These are phyloP conservation scores for Fomitopsis schrenkii DNA, from an alignment of 1,284 basidiomycete species.

Conservation along the genomic window DNA sequence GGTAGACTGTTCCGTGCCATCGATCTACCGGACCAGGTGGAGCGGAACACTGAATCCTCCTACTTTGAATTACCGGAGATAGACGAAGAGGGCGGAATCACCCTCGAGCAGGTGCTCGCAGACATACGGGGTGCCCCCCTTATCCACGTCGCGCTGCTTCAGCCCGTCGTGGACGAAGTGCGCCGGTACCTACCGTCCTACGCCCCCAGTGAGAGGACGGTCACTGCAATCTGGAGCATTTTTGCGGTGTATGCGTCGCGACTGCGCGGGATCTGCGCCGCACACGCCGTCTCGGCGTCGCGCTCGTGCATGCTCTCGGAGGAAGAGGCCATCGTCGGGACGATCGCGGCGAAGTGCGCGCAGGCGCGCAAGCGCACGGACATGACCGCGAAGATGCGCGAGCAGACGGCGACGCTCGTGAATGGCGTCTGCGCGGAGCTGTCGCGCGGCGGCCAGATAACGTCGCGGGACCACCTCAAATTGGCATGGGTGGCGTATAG, in stretches of 20 bases:
- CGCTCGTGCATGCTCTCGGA: constrained; percentile 46
- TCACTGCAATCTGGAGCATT: constrained; percentile 29
- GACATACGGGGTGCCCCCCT: constrained; percentile 20
- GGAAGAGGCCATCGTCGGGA: constrained; percentile 58
- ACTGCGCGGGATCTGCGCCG: constrained; percentile 44
- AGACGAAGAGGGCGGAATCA: constrained; percentile 11
- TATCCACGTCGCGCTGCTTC: constrained; percentile 22
- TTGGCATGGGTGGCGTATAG: constrained; percentile 52
- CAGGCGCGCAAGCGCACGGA: constrained; percentile 50
- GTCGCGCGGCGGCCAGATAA: constrained; percentile 38
- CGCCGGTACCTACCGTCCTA: not conserved
- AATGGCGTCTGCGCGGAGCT: constrained; percentile 43
- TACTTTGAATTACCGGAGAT: constrained; percentile 18
- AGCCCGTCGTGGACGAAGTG: constrained; percentile 5
- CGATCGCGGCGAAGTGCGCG: constrained; percentile 55
- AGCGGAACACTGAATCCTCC: constrained; percentile 11
- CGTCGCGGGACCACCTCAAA: constrained; percentile 32
- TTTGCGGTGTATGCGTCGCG: constrained; percentile 44
- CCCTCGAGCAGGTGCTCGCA: constrained; percentile 22
- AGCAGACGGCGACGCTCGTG: constrained; percentile 49
- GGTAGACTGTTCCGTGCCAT: constrained; percentile 56
- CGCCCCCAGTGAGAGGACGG: constrained; percentile 15
- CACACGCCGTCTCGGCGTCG: constrained; percentile 41
- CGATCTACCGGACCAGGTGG: constrained; percentile 39
- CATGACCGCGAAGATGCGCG: constrained; percentile 47